These are phyloP conservation scores for Stylosanthes scabra DNA, from an alignment of 331 rosid species.

Conservation along the genomic window DNA sequence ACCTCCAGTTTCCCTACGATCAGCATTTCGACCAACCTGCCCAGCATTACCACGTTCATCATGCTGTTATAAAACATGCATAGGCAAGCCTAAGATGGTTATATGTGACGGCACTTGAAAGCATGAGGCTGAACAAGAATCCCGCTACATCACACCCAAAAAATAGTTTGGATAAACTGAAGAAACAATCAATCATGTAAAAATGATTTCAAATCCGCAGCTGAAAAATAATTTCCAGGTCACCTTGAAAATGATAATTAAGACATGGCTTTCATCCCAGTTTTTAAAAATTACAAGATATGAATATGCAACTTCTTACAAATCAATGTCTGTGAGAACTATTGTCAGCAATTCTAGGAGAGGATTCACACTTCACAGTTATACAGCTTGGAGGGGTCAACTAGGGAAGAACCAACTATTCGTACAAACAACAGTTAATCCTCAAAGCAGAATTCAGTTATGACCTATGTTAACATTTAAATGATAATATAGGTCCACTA, in stretches of 20 bases:
- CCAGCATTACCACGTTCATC: conserved; percentile 58
- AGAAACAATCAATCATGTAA: conserved; percentile 41
- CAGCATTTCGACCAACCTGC: conserved; percentile 61
- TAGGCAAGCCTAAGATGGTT: conserved; percentile 73
- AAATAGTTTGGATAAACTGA: conserved; percentile 51
- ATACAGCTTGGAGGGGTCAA: conserved; percentile 10
- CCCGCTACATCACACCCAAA: conserved; percentile 57
- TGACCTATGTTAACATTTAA: conserved; percentile 10
- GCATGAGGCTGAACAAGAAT: conserved; percentile 63
- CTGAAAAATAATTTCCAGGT: conserved; percentile 19
- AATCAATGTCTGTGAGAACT: conserved; percentile 25
- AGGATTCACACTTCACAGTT: conserved; percentile 2
- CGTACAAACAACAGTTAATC: conserved; percentile 13
- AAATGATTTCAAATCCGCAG: conserved; percentile 35
- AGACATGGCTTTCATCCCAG: conserved; percentile 15
- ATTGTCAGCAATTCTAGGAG: conserved; percentile 16
- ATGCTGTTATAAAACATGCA: conserved; percentile 84
- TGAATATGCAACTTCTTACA: conserved; percentile 20
- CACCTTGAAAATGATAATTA: conserved; percentile 33
- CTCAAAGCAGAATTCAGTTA: conserved; percentile 8
- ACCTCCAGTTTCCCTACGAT: conserved; percentile 66
- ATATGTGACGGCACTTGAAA: conserved; percentile 58
- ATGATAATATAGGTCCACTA: background rate
- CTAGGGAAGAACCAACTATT: conserved; percentile 1
- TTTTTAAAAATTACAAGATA: conserved; percentile 1